phyloP scores from a whole-genome alignment of 768 basidiomycete species.

The Russula olivacea region DNA sequence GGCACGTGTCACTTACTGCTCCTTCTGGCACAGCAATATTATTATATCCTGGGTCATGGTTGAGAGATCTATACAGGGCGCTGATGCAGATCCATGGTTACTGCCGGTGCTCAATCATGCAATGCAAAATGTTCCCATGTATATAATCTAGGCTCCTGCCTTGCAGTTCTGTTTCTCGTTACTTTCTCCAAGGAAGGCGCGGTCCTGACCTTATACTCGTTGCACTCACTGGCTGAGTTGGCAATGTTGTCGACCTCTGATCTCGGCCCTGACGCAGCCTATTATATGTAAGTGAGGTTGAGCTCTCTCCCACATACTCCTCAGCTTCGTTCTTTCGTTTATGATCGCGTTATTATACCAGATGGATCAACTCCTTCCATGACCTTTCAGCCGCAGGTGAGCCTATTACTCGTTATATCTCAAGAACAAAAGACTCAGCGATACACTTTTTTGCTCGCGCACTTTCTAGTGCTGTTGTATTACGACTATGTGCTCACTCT shows the following conservation, averaged over 20 bases:
- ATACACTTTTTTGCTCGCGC: neutral
- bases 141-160: neutral
- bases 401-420: neutral
- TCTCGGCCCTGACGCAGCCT: neutral
- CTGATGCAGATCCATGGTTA: neutral
- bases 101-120: neutral
- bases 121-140: neutral
- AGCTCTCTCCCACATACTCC: neutral
- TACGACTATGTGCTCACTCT: constrained; percentile 32
- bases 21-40: no score
- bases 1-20: no score
- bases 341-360: neutral
- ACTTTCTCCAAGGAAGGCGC: neutral
- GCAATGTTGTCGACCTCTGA: constrained; percentile 1
- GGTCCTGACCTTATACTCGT: neutral
- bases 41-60: no score
- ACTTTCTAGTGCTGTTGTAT: constrained; percentile 28
- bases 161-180: neutral
- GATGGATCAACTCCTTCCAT: neutral
- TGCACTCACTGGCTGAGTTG: neutral
- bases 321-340: neutral
- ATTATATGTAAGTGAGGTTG: neutral
- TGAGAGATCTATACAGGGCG: no score
- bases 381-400: constrained; percentile 6
- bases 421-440: neutral